Evolutionary conservation across 2,329 filamentous ascomycete species (phyloP), one percentile per base, ranked within the genome.

Genomic region (Chaetomiaceae sp.): DNA sequence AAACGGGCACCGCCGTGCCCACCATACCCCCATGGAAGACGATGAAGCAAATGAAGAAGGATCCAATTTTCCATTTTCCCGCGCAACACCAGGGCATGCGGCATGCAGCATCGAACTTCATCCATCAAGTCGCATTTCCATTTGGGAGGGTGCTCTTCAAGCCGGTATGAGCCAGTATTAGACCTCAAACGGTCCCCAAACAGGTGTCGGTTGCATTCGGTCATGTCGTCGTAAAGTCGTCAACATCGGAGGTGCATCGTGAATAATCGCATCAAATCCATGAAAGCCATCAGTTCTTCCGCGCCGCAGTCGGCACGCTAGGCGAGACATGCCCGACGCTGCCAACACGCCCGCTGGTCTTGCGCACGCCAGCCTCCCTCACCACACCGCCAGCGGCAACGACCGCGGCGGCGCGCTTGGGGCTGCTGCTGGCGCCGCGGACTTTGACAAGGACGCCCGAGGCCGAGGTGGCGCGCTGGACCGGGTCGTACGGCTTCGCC

Each of bases 291-390:
- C 54, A 57, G 41, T 57, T 63, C 66, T 80, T 81, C 50, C 77
- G 70, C 32, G 68, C 69, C 19, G 72, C 66, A 6, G 73, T 61
- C 30, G 68, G 6, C 22, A 5, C 70, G 19, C 71, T 66, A 42
- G 65, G 66, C n/a, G 69, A 68, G 17, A 64, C 65, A 42, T 46
- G 42, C 7, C 48, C 44, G 18, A 77, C 68, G 60, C 79, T 84
- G 40, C 79, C 81, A 12, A 84, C 69, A 34, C 81, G 74, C 30
- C 81, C 81, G 56, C 80, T 84, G 4, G 77, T 81, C 71, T 85
- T 85, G 51, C 81, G 70, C 17, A 75, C 66, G 39, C 73, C 77
- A 18, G 65, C 71, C 29, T 70, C 70, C 26, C 76, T 70, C 62
- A 76, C 78, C 56, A 76, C 77, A 56, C 77, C 74, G 7, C 44